A percentile compares a stretch with the other conserved stretches of the same genome.
These are phyloP conservation scores for Aspergillus egyptiacus DNA, from an alignment of 495 filamentous ascomycete genomes.

Conservation along the genomic window DNA sequence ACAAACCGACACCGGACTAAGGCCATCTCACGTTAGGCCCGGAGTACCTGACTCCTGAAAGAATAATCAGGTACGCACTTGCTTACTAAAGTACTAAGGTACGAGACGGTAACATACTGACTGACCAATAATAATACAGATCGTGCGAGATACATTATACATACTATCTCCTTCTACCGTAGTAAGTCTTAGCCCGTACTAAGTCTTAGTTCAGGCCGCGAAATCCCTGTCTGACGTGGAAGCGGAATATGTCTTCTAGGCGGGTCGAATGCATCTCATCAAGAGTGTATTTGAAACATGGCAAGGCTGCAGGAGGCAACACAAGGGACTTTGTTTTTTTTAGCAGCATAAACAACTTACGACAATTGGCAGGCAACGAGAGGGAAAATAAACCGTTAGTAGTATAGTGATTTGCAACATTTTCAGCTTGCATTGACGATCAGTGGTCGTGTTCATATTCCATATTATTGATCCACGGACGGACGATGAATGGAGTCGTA, in stretches of 20 bases:
- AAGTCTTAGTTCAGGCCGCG: constrained; percentile 2
- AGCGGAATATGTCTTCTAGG: constrained; percentile 5
- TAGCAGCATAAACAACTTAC: constrained; percentile 3
- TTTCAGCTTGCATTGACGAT: constrained; percentile 16
- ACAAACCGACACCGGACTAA: background rate
- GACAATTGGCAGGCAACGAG: constrained; percentile 7
- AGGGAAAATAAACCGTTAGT: constrained; percentile 4
- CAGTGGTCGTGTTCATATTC: constrained; percentile 15
- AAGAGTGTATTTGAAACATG: constrained; percentile 6
- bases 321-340: background rate
- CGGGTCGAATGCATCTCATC: constrained; percentile 6
- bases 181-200: constrained; percentile 4
- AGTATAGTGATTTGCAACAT: constrained; percentile 10
- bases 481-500: constrained; percentile 10
- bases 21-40: too few species aligned
- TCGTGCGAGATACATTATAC: too few species aligned
- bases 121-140: constrained; percentile 7
- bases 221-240: constrained; percentile 1
- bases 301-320: background rate
- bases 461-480: constrained; percentile 18
- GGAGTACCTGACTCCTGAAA: too few species aligned
- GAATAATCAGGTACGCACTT: too few species aligned
- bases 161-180: background rate
- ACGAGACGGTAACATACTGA: background rate
- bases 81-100: background rate